A percentile compares a stretch with the other conserved stretches of the same genome.
phyloP scores from a whole-genome alignment of 306 rosid genomes.

The Quercus parvula region DNA sequence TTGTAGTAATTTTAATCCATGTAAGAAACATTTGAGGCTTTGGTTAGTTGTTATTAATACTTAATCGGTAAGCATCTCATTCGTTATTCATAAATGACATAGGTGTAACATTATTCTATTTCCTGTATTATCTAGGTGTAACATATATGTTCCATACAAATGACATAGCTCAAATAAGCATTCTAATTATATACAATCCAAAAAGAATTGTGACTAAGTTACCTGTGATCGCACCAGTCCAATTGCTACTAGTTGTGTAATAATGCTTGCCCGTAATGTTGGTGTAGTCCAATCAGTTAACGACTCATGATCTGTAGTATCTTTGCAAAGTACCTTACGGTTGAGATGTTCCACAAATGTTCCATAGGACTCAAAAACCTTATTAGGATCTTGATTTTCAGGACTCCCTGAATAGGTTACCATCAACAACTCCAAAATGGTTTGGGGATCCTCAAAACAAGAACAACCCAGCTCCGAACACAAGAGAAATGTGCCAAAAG shows the following conservation, averaged over 20 bases:
- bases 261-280: slow-evolving; percentile 32
- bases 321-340: slow-evolving; percentile 15
- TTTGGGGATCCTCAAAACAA: slow-evolving; percentile 44
- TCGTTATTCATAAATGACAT: neutral
- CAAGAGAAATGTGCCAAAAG: slow-evolving; percentile 68
- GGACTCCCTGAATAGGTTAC: neutral
- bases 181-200: neutral
- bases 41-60: too few relatives aligned
- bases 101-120: too few relatives aligned
- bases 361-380: slow-evolving; percentile 24
- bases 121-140: too few relatives aligned
- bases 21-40: neutral
- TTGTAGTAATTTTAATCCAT: neutral
- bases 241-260: slow-evolving; percentile 33
- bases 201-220: neutral
- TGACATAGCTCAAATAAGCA: too few relatives aligned
- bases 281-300: neutral
- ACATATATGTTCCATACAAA: too few relatives aligned
- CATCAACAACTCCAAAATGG: slow-evolving; percentile 25
- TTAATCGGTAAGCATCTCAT: neutral
- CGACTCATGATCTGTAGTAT: neutral
- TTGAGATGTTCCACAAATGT: slow-evolving; percentile 30
- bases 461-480: slow-evolving; percentile 39
- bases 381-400: neutral
- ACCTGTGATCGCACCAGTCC: slow-evolving; percentile 40